These are phyloP conservation scores for Phytophthora multivora DNA, from an alignment of 352 stramenopile genomes.

Conservation along the genomic window DNA sequence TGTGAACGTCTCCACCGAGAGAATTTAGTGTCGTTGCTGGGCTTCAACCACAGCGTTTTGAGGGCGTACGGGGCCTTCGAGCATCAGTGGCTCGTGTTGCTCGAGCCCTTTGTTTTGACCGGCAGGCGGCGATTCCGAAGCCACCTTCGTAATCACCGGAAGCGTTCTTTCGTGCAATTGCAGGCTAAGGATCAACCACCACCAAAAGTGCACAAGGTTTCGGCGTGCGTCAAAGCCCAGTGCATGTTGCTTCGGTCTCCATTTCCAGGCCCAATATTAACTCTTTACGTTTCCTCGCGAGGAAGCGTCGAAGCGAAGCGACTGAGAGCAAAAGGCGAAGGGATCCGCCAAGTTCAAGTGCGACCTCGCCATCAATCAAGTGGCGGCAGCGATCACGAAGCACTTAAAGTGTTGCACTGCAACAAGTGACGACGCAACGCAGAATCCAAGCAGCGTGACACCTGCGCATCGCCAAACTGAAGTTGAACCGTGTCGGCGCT, in stretches of 20 bases:
- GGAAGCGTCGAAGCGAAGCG: constrained; percentile 1
- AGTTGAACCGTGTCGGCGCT: not conserved
- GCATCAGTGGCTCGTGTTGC: constrained; percentile 7
- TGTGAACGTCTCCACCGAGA: constrained; percentile 1
- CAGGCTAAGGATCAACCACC: constrained; percentile 18
- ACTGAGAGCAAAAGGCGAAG: not conserved
- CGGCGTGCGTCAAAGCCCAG: not conserved
- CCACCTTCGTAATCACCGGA: constrained; percentile 25
- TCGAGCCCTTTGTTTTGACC: not conserved
- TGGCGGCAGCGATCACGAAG: constrained; percentile 9
- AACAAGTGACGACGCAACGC: not conserved
- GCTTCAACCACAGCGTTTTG: constrained; percentile 40
- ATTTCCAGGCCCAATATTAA: constrained; percentile 3
- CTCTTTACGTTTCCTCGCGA: not conserved
- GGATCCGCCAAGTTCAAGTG: constrained; percentile 19
- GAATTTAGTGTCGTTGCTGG: not conserved
- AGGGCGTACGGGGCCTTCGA: too few relatives aligned
- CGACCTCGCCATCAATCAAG: constrained; percentile 20
- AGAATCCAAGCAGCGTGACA: not conserved
- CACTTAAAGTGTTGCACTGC: constrained; percentile 3
- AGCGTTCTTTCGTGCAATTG: constrained; percentile 22
- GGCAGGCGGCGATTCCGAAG: constrained; percentile 6
- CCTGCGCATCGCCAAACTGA: constrained; percentile 23
- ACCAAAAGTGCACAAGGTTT: constrained; percentile 19
- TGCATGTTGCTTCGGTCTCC: not conserved